Evolutionary conservation across 306 rosid species (phyloP), one percentile per base, ranked within the genome.

Genomic region (Malus sieversii): DNA sequence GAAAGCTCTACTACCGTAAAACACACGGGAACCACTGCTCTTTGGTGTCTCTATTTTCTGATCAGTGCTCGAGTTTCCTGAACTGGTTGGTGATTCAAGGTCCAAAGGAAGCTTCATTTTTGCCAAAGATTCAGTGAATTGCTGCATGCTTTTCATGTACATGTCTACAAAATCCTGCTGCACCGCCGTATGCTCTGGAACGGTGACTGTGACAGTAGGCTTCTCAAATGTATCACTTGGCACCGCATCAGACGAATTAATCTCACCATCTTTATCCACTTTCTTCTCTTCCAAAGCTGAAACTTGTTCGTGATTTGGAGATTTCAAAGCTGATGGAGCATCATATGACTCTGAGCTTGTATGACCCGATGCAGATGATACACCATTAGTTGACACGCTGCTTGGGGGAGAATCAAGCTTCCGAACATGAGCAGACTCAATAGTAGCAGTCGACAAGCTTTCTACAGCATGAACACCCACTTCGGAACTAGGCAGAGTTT

Each of bases 131-230:
- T 94, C 98, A 0, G 97, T 94, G 74, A 93, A 90, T 70, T 94
- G 98, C 78, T 95, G 98, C 98, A 95, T 92, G 84, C 98, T 92
- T 83, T 95, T 95, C 97, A 92, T 90, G 86, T 92, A 92, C 95
- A 90, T 90, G 85, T 95, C 96, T 61, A 95, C 98, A 67, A 95
- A 81, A 14, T 95, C 98, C 88, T 95, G 98, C 82, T 95, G 98
- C 85, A 92, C 97, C 74, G 92, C 80, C 38, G 85, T 80, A 6
- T 90, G 84, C 74, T 92, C 96, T 3, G 95, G 87, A 55, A 90
- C 80, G 75, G 78, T 89, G 62, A 94, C 90, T 15, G 51, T 78
- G 77, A 90, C 85, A 22, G 81, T 74, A 58, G 95, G 88, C 77
- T 87, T 88, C 3, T 79, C 75, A 4, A 75, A 60, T 71, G 85